Evolutionary conservation across 1,284 basidiomycete genomes (phyloP), one percentile per base, ranked within the genome.

Genomic region (Pholiota adiposa): DNA sequence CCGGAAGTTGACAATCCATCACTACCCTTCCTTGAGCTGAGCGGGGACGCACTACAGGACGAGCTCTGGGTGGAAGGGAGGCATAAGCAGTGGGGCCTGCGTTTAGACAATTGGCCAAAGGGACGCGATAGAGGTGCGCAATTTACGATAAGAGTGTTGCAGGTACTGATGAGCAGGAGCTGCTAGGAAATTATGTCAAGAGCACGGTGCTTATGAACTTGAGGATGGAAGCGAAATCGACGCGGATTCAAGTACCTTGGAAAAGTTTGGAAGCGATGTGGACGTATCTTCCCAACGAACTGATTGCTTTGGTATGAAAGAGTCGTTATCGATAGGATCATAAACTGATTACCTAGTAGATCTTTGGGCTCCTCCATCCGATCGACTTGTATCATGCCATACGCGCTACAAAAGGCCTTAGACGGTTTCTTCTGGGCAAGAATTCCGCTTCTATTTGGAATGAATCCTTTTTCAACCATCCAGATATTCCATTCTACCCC

Each of bases 351-450:
- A 4, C 40, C 23, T 21, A 23, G 16, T 21, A 70, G 66, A 63
- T 67, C 33, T 65, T 66, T 43, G 62, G 58, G 23, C 59, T 58
- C 40, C 61, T 70, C 5, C 69, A 70, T 52, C 67, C 67, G 9
- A 60, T 68, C 31, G 69, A 70, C 36, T 49, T 70, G 0, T 70
- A 69, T 41, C 61, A 63, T 36, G 54, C 69, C 18, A 56, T 64
- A 7, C 58, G 57, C 38, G 61, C 65, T 2, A 64, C 56, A 40
- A 65, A 65, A 43, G 41, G 52, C 7, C 53, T 69, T 36, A 53
- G 67, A 33, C 38, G 27, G 9, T 44, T 67, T 18, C 56, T 70
- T 8, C 60, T 67, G 21, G 50, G 40, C 16, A 46, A 33, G 21
- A 41, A 52, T 23, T 38, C 48, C 5, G 27, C 43, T 2, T 34